Evolutionary conservation across 202 grass and related monocot genomes (phyloP), one percentile per base, ranked within the genome.

Genomic region (Musa balbisiana): DNA sequence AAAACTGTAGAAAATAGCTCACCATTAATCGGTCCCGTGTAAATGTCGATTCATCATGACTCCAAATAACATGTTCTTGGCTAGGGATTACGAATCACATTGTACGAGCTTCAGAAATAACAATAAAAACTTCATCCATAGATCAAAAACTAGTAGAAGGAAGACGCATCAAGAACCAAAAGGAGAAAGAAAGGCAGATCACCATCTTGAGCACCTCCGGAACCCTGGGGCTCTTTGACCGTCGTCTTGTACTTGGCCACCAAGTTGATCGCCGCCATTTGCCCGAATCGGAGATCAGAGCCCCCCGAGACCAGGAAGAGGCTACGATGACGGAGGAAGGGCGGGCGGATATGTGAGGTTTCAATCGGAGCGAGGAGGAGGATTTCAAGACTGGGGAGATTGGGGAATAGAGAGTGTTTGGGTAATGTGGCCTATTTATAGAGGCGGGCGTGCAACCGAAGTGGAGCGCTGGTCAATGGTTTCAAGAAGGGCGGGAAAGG

Each of bases 121-220:
- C 1, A 69, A 16, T 33, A 43, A 49, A 14, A 50, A 67, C 13
- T 50, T 33, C 3, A 50, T 27, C 16, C 24, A 16, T 0, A 16
- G 3, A 24, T 4, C 1, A 16, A 53, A 55, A 22, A 27, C 29
- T 29, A 59, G 20, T n/a, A 26, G 25, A 59, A 59, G 13, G 1
- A 33, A 74, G 15, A 50, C 6, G 12, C 11, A 12, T 12, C 29
- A 29, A 29, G 29, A 29, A 29, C 29, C 29, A 51, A 51, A 69
- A 19, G 49, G 43, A 51, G 33, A 50, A 19, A 5, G 13, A 1
- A 22, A 55, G 22, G 23, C 15, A 14, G 24, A 33, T 65, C 43
- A 76, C 74, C 74, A 76, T 76, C 60, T 76, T 76, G 74, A 76
- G 74, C 19, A 76, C 74, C 17, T 60, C 60, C 1, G 74, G 74